Percentiles rank a stretch among this genome's conserved stretches.
Evolutionary conservation across 352 stramenopile genomes (phyloP).

Genomic region (Phytophthora hibernalis): DNA sequence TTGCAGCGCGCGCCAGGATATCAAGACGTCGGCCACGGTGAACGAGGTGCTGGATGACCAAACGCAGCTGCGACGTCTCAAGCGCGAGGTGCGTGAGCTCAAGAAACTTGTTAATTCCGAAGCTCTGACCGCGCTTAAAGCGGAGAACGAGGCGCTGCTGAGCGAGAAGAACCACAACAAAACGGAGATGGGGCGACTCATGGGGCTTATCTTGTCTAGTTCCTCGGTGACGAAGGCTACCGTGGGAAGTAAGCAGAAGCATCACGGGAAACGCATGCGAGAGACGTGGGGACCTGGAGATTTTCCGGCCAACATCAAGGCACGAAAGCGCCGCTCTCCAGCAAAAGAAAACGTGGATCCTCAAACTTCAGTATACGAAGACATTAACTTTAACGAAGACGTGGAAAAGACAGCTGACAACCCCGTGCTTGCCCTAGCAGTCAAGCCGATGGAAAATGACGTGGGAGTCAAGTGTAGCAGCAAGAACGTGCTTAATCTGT

Average conservation of each 20-base stretch:
- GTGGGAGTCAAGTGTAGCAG: slow-evolving; percentile 16
- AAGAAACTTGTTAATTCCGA: slow-evolving; percentile 69
- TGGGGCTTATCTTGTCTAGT: slow-evolving; percentile 68
- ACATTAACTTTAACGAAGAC: slow-evolving; percentile 25
- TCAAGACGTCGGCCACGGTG: slow-evolving; percentile 81
- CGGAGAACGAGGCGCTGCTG: slow-evolving; percentile 75
- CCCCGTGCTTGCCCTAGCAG: slow-evolving; percentile 3
- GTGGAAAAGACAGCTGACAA: slow-evolving; percentile 15
- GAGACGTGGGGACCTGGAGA: slow-evolving; percentile 83
- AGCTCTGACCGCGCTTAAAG: slow-evolving; percentile 62
- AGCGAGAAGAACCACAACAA: slow-evolving; percentile 66
- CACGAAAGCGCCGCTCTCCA: slow-evolving; percentile 35
- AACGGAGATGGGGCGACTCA: slow-evolving; percentile 62
- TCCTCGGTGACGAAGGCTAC: slow-evolving; percentile 36
- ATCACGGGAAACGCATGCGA: slow-evolving; percentile 50
- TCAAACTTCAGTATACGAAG: slow-evolving; percentile 39
- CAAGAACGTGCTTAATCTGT: slow-evolving; percentile 42
- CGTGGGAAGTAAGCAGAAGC: slow-evolving; percentile 33
- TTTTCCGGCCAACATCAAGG: slow-evolving; percentile 47
- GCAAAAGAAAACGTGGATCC: slow-evolving; percentile 64
- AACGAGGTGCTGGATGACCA: slow-evolving; percentile 95
- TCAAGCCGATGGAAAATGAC: slow-evolving; percentile 4
- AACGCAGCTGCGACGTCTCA: slow-evolving; percentile 71
- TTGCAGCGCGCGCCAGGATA: slow-evolving; percentile 91
- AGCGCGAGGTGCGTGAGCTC: slow-evolving; percentile 75